Percentiles rank a stretch among this genome's conserved stretches.
phyloP scores from a whole-genome alignment of 257 asterid genomes.

The Ligustrum vulgare region DNA sequence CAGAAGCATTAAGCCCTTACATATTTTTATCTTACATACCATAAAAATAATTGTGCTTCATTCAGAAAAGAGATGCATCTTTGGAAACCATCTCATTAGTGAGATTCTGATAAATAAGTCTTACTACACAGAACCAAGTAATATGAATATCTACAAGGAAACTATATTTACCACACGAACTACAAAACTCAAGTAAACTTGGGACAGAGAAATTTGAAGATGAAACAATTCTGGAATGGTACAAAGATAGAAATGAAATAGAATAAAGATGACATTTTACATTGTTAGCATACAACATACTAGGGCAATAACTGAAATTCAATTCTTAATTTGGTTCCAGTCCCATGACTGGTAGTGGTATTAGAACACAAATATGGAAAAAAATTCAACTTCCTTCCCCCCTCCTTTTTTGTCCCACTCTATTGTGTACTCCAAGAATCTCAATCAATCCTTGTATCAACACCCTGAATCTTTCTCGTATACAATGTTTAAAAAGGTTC shows the following conservation, averaged over 20 bases:
- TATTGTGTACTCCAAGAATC: not conserved
- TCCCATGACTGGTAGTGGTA: not conserved
- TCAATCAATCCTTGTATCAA: not conserved
- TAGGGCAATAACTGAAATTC: not conserved
- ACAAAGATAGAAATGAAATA: not conserved
- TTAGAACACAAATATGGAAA: not conserved
- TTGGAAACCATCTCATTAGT: not conserved
- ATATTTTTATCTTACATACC: conserved; percentile 6
- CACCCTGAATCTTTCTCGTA: not conserved
- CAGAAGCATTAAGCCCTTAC: conserved; percentile 18
- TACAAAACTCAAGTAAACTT: not conserved
- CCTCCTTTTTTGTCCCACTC: not conserved
- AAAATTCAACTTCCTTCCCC: not conserved
- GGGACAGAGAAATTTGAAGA: not conserved
- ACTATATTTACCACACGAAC: not conserved
- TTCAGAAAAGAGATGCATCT: conserved; percentile 4
- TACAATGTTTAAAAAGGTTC: not conserved
- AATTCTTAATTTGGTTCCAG: not conserved
- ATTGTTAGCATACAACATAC: not conserved
- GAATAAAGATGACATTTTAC: not conserved
- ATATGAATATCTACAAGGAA: not conserved
- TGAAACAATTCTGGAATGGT: not conserved
- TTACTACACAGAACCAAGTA: not conserved
- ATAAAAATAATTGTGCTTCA: conserved; percentile 10
- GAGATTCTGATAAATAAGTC: not conserved